Evolutionary conservation across 1,284 basidiomycete species (phyloP), one percentile per base, ranked within the genome.

Genomic region (Porogramme epimiltina): DNA sequence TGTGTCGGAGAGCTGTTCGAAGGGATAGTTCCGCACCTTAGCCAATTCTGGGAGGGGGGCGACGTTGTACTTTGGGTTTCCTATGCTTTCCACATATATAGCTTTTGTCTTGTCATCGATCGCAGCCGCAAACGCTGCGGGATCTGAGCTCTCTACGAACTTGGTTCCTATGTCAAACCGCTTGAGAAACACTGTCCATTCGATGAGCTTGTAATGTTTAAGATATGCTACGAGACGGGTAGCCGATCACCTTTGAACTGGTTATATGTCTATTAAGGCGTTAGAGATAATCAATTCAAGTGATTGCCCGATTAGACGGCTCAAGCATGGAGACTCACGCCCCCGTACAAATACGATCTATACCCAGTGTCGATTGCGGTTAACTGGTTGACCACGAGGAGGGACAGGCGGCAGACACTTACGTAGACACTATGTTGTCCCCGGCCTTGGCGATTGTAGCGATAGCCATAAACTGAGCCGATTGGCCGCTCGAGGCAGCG

Each of bases 61-160:
- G 33, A 95, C 79, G 54, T 83, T 80, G 72, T 89, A 94, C 64
- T 87, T 87, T 0, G 93, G 92, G 70, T 96, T 96, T 24, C 88
- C 87, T 49, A 96, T 93, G 55, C 79, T 86, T 76, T 95, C 93
- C 24, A 94, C 78, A 65, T 78, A 93, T 51, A 94, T 82, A 0
- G 83, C 90, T 62, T 87, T 91, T 3, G 89, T 92, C n/a, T 81
- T 85, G 16, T 85, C 82, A 62, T 92, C 87, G 59, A 93, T 91
- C 18, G 84, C 89, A 4, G 82, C 82, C 0, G 76, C 84, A 65
- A 91, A 90, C 0, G 78, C 82, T 47, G 80, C 81, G 0, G 91
- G 81, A 25, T 81, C 76, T 42, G 78, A 75, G 20, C 78, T 79
- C 2, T 78, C 71, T 51, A 95, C 87, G 65, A 91, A 94, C 70